phyloP scores from a whole-genome alignment of 805 yeast species.

The Candida peoriensis region DNA sequence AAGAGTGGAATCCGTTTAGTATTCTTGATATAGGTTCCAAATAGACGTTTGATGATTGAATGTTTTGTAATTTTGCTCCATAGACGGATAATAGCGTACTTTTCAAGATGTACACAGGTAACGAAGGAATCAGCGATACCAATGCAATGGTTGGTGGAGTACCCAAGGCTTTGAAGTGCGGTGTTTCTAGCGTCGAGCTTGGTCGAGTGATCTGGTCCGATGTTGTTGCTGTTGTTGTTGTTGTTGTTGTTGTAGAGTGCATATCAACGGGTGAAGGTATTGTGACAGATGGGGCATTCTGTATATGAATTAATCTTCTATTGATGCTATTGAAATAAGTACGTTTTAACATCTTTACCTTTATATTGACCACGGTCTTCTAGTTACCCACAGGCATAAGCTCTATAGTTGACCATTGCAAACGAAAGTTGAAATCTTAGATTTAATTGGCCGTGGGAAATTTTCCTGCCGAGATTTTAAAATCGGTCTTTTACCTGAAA shows the following conservation, averaged over 20 bases:
- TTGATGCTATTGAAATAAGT: too few relatives aligned
- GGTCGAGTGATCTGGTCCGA: conserved; percentile 8
- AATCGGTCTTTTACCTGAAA: too few relatives aligned
- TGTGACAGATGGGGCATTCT: conserved; percentile 1
- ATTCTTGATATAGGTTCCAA: conserved; percentile 37
- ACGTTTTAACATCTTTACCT: too few relatives aligned
- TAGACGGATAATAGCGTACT: conserved; percentile 48
- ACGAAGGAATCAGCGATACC: conserved; percentile 52
- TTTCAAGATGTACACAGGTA: conserved; percentile 44
- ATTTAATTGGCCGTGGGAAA: too few relatives aligned
- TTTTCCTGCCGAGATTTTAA: too few relatives aligned
- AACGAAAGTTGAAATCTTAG: too few relatives aligned
- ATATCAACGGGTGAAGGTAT: neutral
- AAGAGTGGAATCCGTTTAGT: conserved; percentile 38
- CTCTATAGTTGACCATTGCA: too few relatives aligned
- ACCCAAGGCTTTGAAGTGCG: conserved; percentile 40
- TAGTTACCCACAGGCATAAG: too few relatives aligned
- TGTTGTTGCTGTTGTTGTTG: conserved; percentile 8
- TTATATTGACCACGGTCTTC: too few relatives aligned
- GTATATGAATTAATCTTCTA: conserved; percentile 5
- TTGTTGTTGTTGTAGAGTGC: conserved; percentile 2
- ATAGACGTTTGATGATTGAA: conserved; percentile 9
- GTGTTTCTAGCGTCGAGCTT: conserved; percentile 12
- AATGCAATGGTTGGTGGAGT: conserved; percentile 43
- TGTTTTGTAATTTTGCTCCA: conserved; percentile 23